A percentile compares a stretch with the other conserved stretches of the same genome.
phyloP scores from a whole-genome alignment of 495 filamentous ascomycete genomes.

The Penicillium coffeae region DNA sequence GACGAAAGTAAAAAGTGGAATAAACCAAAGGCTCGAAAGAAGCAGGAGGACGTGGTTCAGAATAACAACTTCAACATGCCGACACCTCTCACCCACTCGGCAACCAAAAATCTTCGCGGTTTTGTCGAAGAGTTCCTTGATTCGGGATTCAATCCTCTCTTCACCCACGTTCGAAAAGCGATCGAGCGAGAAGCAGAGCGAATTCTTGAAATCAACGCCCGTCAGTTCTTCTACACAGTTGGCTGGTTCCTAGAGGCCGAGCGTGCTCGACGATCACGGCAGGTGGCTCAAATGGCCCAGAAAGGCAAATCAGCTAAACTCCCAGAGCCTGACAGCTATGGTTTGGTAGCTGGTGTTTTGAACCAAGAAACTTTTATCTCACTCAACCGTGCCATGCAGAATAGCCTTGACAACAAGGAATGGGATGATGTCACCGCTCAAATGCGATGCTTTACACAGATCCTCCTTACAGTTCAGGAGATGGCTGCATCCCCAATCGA shows the following conservation, averaged over 20 bases:
- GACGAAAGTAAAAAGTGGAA: constrained; percentile 89
- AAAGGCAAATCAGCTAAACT: constrained; percentile 36
- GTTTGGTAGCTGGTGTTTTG: constrained; percentile 79
- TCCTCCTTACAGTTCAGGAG: constrained; percentile 87
- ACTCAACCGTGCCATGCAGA: constrained; percentile 77
- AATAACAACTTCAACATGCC: constrained; percentile 71
- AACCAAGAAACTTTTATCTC: constrained; percentile 91
- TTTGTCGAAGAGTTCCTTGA: constrained; percentile 96
- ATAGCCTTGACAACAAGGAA: constrained; percentile 70
- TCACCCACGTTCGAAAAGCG: constrained; percentile 77
- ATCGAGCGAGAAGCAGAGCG: constrained; percentile 90
- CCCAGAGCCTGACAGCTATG: constrained; percentile 71
- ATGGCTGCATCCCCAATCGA: constrained; percentile 83
- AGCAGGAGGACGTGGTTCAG: constrained; percentile 59
- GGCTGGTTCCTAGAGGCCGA: constrained; percentile 95
- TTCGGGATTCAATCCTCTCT: constrained; percentile 92
- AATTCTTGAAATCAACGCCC: constrained; percentile 63
- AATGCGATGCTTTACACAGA: constrained; percentile 79
- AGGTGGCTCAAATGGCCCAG: constrained; percentile 38
- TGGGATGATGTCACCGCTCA: constrained; percentile 84
- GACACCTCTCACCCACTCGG: constrained; percentile 60
- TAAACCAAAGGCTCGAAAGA: constrained; percentile 62
- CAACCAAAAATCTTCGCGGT: constrained; percentile 64
- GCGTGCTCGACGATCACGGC: constrained; percentile 61
- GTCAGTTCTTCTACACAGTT: constrained; percentile 89